These are phyloP conservation scores for Ambrosiella cleistominuta DNA, from an alignment of 2,329 filamentous ascomycete genomes.

Conservation along the genomic window DNA sequence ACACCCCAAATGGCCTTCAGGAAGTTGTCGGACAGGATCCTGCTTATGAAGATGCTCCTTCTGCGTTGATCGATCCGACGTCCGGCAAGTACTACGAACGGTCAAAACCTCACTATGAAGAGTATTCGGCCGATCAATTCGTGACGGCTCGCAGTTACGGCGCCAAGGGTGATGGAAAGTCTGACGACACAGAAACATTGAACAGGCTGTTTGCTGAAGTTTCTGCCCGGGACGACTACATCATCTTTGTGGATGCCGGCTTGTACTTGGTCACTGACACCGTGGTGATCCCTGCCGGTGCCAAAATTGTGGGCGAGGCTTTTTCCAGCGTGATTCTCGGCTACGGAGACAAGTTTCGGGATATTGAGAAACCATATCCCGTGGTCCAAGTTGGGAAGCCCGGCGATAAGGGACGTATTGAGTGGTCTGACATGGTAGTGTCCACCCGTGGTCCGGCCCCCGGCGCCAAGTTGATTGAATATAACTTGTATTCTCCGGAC, in stretches of 20 bases:
- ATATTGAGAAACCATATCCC: constrained; percentile 40
- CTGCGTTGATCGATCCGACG: constrained; percentile 32
- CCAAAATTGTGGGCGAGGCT: constrained; percentile 43
- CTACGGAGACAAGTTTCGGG: constrained; percentile 36
- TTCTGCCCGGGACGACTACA: constrained; percentile 32
- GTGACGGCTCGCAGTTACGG: constrained; percentile 50
- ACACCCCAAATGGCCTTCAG: constrained; percentile 30
- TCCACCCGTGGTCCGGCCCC: constrained; percentile 48
- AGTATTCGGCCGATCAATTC: constrained; percentile 40
- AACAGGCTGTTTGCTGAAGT: constrained; percentile 41
- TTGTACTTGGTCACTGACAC: constrained; percentile 43
- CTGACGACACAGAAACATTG: constrained; percentile 57
- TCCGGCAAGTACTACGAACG: constrained; percentile 44
- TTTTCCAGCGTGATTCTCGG: constrained; percentile 36
- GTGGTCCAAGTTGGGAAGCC: constrained; percentile 48
- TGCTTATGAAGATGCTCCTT: constrained; percentile 30
- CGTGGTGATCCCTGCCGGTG: constrained; percentile 27
- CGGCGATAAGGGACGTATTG: constrained; percentile 46
- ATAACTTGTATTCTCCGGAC: constrained; percentile 41
- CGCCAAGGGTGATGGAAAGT: constrained; percentile 53
- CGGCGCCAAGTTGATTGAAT: constrained; percentile 55
- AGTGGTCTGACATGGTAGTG: constrained; percentile 56
- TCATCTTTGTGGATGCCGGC: constrained; percentile 45
- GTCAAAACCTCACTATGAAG: constrained; percentile 53
- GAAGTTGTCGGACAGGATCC: constrained; percentile 31